Evolutionary conservation across 129 eudicot genomes (phyloP), one percentile per base, ranked within the genome.

Genomic region (Flaveria linearis): DNA sequence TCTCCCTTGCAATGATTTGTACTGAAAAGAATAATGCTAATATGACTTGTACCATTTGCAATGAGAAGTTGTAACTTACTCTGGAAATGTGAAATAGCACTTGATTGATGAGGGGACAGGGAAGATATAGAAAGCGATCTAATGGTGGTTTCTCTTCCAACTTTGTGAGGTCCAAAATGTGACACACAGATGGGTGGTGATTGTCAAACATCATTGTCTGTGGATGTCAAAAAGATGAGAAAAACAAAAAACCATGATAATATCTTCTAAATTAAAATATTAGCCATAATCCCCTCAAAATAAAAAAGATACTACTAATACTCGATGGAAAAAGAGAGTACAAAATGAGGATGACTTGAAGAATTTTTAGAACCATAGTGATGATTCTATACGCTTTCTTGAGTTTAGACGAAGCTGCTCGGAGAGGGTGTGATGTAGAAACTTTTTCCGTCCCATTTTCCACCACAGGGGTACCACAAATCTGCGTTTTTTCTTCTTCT

Each of bases 381-480:
- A 82, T 83, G 43, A 25, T 69, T 73, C 79, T 57, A 55, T 73
- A 66, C 84, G 69, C 76, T 65, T 73, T 71, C 53, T 86, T 9
- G 85, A 55, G 68, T 81, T 83, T 28, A 76, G 23, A 62, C 78
- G 87, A 52, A 58, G 81, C 57, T 84, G 81, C 90, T 82, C 83
- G 28, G 75, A 73, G 51, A 79, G 72, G 71, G 81, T 75, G 45
- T 67, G 71, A 76, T 90, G 88, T 47, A 88, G 68, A 77, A 84
- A 79, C 88, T 88, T 83, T 63, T 87, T 93, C 33, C 88, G 84
- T n/a, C 98, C 96, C 81, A 61, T 80, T 80, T 80, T 86, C 95
- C 98, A 93, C 96, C 92, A 90, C 1, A 72, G 18, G 10, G 98
- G 98, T 25, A 76, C 81, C 68, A 69, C 68, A 58, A 69, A 41